Conservation (phyloP, 768 basidiomycete species). For the Pholiota molesta region DNA sequence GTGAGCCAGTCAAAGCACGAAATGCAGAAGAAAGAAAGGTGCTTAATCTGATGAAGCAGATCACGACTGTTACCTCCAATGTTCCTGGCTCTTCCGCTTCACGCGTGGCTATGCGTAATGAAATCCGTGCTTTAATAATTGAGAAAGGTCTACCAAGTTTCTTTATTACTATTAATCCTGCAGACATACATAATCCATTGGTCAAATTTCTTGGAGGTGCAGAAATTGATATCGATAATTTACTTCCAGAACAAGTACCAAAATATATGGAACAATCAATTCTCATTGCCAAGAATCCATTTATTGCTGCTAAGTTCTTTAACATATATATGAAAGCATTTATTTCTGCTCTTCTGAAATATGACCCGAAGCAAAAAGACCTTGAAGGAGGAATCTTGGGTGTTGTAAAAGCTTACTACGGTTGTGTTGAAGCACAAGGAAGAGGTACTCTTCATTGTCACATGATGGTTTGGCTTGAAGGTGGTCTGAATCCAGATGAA, state of each 20-base stretch:
- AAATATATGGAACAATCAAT: constrained; percentile 33
- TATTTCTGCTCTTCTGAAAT: constrained; percentile 29
- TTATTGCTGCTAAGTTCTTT: constrained; percentile 43
- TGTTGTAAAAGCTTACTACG: constrained; percentile 36
- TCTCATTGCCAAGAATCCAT: constrained; percentile 42
- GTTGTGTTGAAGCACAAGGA: constrained; percentile 42
- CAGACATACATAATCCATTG: constrained; percentile 43
- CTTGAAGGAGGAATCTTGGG: constrained; percentile 36
- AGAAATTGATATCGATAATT: constrained; percentile 37
- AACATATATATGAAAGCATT: constrained; percentile 41
- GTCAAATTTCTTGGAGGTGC: constrained; percentile 40
- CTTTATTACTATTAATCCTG: constrained; percentile 49
- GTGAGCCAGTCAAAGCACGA: no score
- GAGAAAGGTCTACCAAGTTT: constrained; percentile 39
- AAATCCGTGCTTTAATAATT: constrained; percentile 37
- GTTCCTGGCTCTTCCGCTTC: background rate
- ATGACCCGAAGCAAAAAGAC: constrained; percentile 11
- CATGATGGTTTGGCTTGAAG: constrained; percentile 36
- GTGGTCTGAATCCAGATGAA: constrained; percentile 32
- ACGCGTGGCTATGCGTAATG: constrained; percentile 32
- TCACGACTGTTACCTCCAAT: no score
- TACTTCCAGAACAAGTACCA: constrained; percentile 28
- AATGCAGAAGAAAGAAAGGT: no score
- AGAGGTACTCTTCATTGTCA: constrained; percentile 37
- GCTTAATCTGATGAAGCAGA: no score